Evolutionary conservation across 345 rosid genomes (phyloP).

Genomic region (Pistacia vera): DNA sequence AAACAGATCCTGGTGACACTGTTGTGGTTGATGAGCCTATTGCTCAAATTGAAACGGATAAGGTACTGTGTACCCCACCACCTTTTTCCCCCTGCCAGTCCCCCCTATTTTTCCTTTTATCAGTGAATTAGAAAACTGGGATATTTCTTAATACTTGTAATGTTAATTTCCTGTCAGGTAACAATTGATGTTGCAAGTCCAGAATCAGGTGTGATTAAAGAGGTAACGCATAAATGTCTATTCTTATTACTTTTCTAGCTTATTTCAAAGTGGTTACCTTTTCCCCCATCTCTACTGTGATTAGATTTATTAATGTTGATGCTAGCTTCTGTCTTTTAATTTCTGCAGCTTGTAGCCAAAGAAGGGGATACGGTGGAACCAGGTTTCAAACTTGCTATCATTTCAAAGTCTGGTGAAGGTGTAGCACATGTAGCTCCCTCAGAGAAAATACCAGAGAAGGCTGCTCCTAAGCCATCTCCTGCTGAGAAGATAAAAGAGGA

Average conservation of each 20-base stretch:
- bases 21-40: slow-evolving; percentile 87
- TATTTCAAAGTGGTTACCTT: not conserved
- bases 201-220: slow-evolving; percentile 77
- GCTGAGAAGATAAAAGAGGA: slow-evolving; percentile 38
- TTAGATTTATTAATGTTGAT: not conserved
- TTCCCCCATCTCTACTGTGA: not conserved
- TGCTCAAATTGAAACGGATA: slow-evolving; percentile 98
- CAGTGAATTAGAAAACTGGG: not conserved
- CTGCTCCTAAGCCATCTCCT: slow-evolving; percentile 54
- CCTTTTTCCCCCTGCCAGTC: not conserved
- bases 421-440: slow-evolving; percentile 87
- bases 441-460: slow-evolving; percentile 51
- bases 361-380: slow-evolving; percentile 99
- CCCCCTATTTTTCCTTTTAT: not conserved
- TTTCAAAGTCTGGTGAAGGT: slow-evolving; percentile 81
- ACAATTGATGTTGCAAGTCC: slow-evolving; percentile 82
- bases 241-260: slow-evolving; percentile 3
- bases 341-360: slow-evolving; percentile 71
- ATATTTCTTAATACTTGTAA: not conserved
- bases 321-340: not conserved
- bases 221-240: slow-evolving; percentile 39
- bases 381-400: slow-evolving; percentile 80
- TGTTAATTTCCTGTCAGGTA: slow-evolving; percentile 19
- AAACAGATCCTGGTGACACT: slow-evolving; percentile 86
- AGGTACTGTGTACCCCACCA: slow-evolving; percentile 39